A percentile compares a stretch with the other conserved stretches of the same genome.
phyloP scores from a whole-genome alignment of 129 eudicot species.

The Mikania micrantha region DNA sequence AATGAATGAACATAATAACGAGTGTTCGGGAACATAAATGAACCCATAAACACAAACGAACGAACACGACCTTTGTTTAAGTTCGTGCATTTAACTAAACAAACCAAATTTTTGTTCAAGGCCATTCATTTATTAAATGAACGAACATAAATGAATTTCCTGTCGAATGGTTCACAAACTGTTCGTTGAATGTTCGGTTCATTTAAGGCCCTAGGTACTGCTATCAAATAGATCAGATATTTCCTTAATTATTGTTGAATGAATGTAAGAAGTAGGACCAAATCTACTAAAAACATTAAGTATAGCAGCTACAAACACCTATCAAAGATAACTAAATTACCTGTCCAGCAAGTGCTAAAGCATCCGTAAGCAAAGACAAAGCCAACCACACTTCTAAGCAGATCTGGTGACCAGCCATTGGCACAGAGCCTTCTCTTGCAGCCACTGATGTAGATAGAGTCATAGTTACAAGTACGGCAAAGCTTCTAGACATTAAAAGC shows the following conservation, averaged over 20 bases:
- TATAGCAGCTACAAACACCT: neutral
- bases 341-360: slow-evolving; percentile 98
- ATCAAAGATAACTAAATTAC: slow-evolving; percentile 26
- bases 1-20: no score
- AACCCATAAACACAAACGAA: no score
- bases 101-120: no score
- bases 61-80: no score
- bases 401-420: slow-evolving; percentile 91
- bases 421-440: slow-evolving; percentile 83
- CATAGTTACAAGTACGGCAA: slow-evolving; percentile 65
- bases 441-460: slow-evolving; percentile 92
- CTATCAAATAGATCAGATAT: neutral
- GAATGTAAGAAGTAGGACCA: neutral
- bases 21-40: no score
- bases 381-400: slow-evolving; percentile 91
- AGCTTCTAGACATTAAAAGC: slow-evolving; percentile 67
- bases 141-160: no score
- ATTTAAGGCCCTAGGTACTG: no score
- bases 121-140: no score
- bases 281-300: neutral
- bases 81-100: no score
- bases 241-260: neutral
- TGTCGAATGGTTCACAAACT: no score
- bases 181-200: no score
- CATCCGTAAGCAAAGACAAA: slow-evolving; percentile 87